Base-by-base conservation (phyloP, 1,284 basidiomycete genomes). In the Abortiporus biennis region DNA sequence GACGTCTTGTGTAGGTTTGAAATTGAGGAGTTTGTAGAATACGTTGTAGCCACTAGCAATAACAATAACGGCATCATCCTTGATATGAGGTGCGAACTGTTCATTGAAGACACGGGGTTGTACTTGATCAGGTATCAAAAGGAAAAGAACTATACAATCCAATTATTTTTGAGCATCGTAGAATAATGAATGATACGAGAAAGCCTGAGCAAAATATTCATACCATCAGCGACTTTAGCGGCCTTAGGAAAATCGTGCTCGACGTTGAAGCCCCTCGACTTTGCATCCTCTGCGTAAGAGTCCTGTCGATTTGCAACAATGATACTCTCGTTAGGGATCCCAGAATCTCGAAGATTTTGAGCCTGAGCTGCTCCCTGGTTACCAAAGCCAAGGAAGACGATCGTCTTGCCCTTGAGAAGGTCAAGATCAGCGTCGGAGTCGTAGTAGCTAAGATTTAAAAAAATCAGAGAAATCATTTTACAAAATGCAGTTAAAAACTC, bases 321-420 rank as follows among this genome's bases (percentile, higher is more conserved):
- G 47, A 81, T 80, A 32, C 65, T 68, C 13, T 79, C 74, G 49
- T 79, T 80, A 3, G 74, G 65, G 42, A 80, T 73, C 4, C 79
- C 79, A 40, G 73, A 68, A 48, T 80, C 78, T n/a, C 79, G 68
- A 43, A 80, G 52, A 49, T 81, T 81, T 58, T 80, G 77, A 2
- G 79, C 78, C 54, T 80, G 78, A 31, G 78, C 78, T 35, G 79
- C 74, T 23, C 78, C 78, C 57, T 81, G 78, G 56, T 80, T 80
- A 36, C 78, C 78, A 54, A 79, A 81, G 4, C 79, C 78, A 23
- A 81, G 57, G 61, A 81, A 80, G 15, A 80, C 74, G 40, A 80
- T 75, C 6, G 63, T 72, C 62, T 74, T 80, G 49, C 61, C 64
- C 32, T 65, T 59, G 40, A 80, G 58, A 27, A 71, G 29, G 29